Evolutionary conservation across 1,284 basidiomycete genomes (phyloP).

Genomic region (Moesziomyces sp.): DNA sequence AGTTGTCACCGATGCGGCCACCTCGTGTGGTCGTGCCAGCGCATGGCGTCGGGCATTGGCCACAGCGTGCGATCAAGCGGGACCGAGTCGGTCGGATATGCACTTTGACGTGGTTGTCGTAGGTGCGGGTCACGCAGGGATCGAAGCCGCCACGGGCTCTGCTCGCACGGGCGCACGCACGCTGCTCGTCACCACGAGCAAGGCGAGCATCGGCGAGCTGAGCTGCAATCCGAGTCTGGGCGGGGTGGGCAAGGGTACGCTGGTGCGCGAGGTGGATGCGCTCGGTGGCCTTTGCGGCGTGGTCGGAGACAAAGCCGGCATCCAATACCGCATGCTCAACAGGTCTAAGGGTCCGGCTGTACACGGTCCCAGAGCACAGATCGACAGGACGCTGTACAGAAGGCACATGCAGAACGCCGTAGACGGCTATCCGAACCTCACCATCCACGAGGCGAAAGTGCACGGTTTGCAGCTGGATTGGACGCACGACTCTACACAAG

Average conservation of each 20-base stretch:
- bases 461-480: constrained; percentile 80
- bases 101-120: constrained; percentile 78
- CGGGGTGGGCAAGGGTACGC: constrained; percentile 85
- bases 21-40: not conserved
- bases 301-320: constrained; percentile 83
- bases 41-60: constrained; percentile 5
- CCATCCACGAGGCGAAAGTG: constrained; percentile 79
- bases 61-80: constrained; percentile 7
- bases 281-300: constrained; percentile 82
- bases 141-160: constrained; percentile 86
- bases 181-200: constrained; percentile 80
- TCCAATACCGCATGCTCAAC: constrained; percentile 87
- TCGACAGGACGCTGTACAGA: constrained; percentile 79
- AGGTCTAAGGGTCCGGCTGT: constrained; percentile 86
- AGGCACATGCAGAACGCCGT: constrained; percentile 21
- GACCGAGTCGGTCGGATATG: constrained; percentile 21
- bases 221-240: constrained; percentile 80
- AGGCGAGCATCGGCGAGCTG: constrained; percentile 84
- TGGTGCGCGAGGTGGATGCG: constrained; percentile 88
- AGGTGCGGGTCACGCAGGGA: constrained; percentile 91
- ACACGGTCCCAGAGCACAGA: constrained; percentile 87
- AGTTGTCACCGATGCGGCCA: no score
- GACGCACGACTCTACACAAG: constrained; percentile 3
- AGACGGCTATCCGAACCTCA: constrained; percentile 74
- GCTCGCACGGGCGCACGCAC: constrained; percentile 84